Percentiles rank a stretch among this genome's conserved stretches.
phyloP scores from a whole-genome alignment of 495 filamentous ascomycete genomes.

The Xylaria castorea region DNA sequence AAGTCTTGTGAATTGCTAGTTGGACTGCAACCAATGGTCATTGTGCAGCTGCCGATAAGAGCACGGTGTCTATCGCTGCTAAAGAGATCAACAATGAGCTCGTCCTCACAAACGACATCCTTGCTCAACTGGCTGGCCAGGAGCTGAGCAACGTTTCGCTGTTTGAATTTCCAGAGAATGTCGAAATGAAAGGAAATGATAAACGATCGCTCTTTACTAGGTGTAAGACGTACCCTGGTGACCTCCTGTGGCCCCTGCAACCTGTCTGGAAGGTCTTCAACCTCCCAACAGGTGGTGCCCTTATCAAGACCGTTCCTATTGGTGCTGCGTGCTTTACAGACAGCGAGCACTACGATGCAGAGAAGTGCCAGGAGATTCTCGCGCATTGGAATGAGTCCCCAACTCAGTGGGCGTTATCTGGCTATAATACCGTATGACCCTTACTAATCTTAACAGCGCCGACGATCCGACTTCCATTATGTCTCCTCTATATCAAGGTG shows the following conservation, averaged over 20 bases:
- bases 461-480: conserved; percentile 50
- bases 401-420: conserved; percentile 32
- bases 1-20: not conserved
- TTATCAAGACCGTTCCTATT: conserved; percentile 58
- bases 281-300: conserved; percentile 47
- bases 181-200: conserved; percentile 21
- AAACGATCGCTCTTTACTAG: conserved; percentile 29
- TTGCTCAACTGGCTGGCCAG: conserved; percentile 43
- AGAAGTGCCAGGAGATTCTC: conserved; percentile 46
- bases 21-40: not conserved
- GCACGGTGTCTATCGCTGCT: conserved; percentile 15
- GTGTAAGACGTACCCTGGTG: conserved; percentile 61
- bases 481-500: conserved; percentile 52
- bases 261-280: conserved; percentile 54
- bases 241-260: conserved; percentile 51
- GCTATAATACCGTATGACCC: not conserved
- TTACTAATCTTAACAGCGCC: conserved; percentile 29
- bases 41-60: conserved; percentile 9
- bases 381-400: conserved; percentile 43
- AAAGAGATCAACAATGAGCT: conserved; percentile 26
- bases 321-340: conserved; percentile 57
- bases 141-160: conserved; percentile 38
- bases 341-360: conserved; percentile 52
- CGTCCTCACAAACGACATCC: conserved; percentile 51
- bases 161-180: conserved; percentile 39